Conservation (phyloP, 768 basidiomycete species). For the Tylopilus balloui region DNA sequence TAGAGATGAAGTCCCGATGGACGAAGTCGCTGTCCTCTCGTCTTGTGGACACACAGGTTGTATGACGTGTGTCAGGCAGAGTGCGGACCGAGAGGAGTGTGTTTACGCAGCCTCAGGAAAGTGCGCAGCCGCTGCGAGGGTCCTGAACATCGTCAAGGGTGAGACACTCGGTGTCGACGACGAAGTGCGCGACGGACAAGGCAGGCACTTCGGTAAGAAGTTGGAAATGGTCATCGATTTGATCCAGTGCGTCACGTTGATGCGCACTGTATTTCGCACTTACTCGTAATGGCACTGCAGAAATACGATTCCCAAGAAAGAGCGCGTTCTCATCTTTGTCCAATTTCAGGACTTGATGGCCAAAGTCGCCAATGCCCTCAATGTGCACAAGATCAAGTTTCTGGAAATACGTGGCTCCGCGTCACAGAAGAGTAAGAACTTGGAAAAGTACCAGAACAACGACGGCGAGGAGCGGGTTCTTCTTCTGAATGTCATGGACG, state of each 20-base stretch:
- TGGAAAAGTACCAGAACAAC: conserved; percentile 84
- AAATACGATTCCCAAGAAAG: conserved; percentile 62
- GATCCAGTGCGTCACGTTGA: conserved; percentile 55
- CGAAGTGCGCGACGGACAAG: conserved; percentile 61
- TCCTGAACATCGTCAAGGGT: conserved; percentile 78
- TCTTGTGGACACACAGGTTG: conserved; percentile 93
- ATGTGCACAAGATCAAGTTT: conserved; percentile 64
- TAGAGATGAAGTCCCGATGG: conserved; percentile 50
- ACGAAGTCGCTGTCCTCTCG: conserved; percentile 78
- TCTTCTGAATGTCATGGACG: conserved; percentile 89
- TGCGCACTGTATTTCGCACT: not conserved
- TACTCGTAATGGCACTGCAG: conserved; percentile 33
- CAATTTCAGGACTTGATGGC: conserved; percentile 92
- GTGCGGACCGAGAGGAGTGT: conserved; percentile 78
- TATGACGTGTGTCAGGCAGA: conserved; percentile 61
- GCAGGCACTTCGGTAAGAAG: conserved; percentile 80
- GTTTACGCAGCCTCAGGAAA: conserved; percentile 63
- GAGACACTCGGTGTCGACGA: conserved; percentile 80
- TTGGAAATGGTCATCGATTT: conserved; percentile 71
- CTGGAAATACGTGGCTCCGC: conserved; percentile 80
- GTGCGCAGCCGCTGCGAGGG: conserved; percentile 77
- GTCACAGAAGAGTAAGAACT: conserved; percentile 69
- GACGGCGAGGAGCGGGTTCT: conserved; percentile 73
- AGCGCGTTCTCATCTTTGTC: conserved; percentile 90
- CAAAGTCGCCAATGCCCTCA: conserved; percentile 83